These are phyloP conservation scores for Eutrema salsugineum DNA, from an alignment of 441 rosid genomes.

Conservation along the genomic window DNA sequence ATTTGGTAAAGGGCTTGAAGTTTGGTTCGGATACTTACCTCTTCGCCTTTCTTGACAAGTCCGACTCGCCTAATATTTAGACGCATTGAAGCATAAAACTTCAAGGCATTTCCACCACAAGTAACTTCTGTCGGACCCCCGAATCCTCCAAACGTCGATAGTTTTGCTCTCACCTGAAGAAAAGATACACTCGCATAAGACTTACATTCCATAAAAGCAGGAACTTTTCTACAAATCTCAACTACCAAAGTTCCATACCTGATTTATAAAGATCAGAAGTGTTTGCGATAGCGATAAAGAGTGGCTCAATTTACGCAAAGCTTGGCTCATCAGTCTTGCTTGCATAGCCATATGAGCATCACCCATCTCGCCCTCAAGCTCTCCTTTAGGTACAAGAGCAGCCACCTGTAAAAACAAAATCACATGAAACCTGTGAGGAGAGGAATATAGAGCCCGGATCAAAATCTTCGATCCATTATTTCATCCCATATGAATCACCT, in stretches of 20 bases:
- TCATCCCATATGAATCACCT: constrained; percentile 18
- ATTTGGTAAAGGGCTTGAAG: neutral
- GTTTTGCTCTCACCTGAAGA: constrained; percentile 85
- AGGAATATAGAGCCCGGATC: neutral
- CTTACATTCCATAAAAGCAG: neutral
- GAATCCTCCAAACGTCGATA: constrained; percentile 85
- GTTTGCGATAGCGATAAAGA: constrained; percentile 84
- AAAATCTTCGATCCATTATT: neutral
- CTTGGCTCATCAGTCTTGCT: constrained; percentile 99
- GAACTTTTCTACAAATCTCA: neutral
- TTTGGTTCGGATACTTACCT: constrained; percentile 38
- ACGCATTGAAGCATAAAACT: constrained; percentile 97
- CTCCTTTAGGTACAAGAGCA: constrained; percentile 96
- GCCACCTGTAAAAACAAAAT: constrained; percentile 60
- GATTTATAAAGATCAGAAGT: constrained; percentile 80
- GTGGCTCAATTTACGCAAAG: constrained; percentile 94
- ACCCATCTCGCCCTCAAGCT: constrained; percentile 99
- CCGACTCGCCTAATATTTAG: constrained; percentile 69
- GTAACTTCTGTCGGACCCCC: constrained; percentile 95
- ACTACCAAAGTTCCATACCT: constrained; percentile 43
- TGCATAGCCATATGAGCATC: constrained; percentile 99
- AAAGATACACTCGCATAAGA: neutral
- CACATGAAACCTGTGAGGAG: neutral
- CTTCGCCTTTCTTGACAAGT: constrained; percentile 82
- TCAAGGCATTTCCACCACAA: constrained; percentile 96